Evolutionary conservation across 2,329 filamentous ascomycete genomes (phyloP).

Genomic region (Graphium sp.): DNA sequence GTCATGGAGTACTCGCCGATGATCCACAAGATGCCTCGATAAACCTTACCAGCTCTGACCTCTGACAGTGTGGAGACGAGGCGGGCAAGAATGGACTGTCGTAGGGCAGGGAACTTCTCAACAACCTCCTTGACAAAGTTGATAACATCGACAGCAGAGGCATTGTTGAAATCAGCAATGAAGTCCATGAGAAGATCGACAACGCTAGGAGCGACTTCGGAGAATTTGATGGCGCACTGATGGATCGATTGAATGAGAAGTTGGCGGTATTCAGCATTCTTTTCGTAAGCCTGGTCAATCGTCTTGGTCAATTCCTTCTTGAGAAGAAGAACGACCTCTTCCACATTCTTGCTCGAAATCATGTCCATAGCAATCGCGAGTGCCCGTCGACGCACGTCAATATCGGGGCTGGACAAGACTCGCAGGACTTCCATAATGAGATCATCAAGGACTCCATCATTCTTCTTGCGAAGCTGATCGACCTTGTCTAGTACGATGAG

Average conservation of each 20-base stretch:
- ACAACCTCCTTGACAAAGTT: slow-evolving; percentile 98
- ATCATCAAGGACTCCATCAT: slow-evolving; percentile 84
- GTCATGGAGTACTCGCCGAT: slow-evolving; percentile 93
- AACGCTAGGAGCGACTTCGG: slow-evolving; percentile 90
- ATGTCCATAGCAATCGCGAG: slow-evolving; percentile 84
- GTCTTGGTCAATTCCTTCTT: slow-evolving; percentile 98
- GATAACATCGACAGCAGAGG: slow-evolving; percentile 92
- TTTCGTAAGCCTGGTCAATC: slow-evolving; percentile 96
- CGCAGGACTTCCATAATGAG: slow-evolving; percentile 93
- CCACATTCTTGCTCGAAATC: slow-evolving; percentile 97
- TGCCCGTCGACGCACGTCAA: slow-evolving; percentile 88
- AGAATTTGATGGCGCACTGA: slow-evolving; percentile 97
- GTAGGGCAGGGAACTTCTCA: slow-evolving; percentile 87
- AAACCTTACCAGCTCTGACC: slow-evolving; percentile 92
- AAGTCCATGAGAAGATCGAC: slow-evolving; percentile 98
- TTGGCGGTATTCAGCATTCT: slow-evolving; percentile 89
- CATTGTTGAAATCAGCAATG: slow-evolving; percentile 95
- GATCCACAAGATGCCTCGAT: slow-evolving; percentile 92
- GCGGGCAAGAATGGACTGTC: slow-evolving; percentile 72
- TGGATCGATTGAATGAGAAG: slow-evolving; percentile 94
- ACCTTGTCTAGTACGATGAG: slow-evolving; percentile 94
- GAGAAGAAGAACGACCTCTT: slow-evolving; percentile 86
- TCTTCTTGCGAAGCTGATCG: slow-evolving; percentile 69
- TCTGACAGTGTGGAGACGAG: slow-evolving; percentile 82
- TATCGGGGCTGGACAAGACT: slow-evolving; percentile 85